Evolutionary conservation across 2,329 filamentous ascomycete genomes (phyloP).

Genomic region (Lachnum nothofagi): DNA sequence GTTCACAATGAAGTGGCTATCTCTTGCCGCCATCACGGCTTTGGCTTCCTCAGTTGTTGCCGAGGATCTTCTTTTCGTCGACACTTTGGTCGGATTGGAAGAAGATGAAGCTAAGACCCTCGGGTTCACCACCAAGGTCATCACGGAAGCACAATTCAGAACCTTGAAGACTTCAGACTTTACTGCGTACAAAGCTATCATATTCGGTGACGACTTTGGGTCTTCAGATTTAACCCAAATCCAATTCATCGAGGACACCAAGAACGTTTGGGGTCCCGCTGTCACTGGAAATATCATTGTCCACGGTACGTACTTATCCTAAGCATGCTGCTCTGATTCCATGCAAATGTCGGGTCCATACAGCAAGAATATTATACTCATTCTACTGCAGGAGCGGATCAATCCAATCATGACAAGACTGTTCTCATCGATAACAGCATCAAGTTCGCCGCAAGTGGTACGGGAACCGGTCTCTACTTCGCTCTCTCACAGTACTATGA

Average conservation of each 20-base stretch:
- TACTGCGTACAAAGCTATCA: conserved; percentile 41
- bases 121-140: conserved; percentile 32
- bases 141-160: conserved; percentile 35
- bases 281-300: conserved; percentile 40
- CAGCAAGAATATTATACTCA: neutral
- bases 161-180: conserved; percentile 40
- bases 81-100: conserved; percentile 22
- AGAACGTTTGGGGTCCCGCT: conserved; percentile 38
- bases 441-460: conserved; percentile 33
- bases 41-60: conserved; percentile 18
- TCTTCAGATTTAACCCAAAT: conserved; percentile 32
- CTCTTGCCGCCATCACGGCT: conserved; percentile 16
- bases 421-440: conserved; percentile 38
- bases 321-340: no score
- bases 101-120: conserved; percentile 26
- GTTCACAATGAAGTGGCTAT: conserved; percentile 14
- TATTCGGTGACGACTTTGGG: conserved; percentile 38
- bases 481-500: conserved; percentile 41
- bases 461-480: conserved; percentile 37
- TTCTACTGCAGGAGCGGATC: conserved; percentile 32
- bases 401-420: conserved; percentile 30
- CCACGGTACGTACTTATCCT: conserved; percentile 31
- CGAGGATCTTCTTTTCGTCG: conserved; percentile 33
- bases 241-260: conserved; percentile 37
- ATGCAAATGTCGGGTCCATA: no score